Evolutionary conservation across 495 filamentous ascomycete genomes (phyloP), one percentile per base, ranked within the genome.

Genomic region (Letharia lupina): DNA sequence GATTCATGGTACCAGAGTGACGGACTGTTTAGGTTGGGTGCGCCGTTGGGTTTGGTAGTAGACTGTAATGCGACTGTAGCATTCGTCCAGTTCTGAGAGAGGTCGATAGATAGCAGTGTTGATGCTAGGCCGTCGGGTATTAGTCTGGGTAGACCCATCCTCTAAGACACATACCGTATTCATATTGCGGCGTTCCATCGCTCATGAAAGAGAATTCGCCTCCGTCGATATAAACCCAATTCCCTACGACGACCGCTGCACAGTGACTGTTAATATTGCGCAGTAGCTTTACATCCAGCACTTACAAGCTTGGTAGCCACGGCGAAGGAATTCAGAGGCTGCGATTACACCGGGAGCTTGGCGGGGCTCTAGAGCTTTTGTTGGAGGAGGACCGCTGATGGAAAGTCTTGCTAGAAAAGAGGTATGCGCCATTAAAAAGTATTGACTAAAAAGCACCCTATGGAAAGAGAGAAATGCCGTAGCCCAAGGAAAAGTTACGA

Each of bases 141-240:
- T 33, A 58, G 39, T n/a, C 44, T 16, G 2, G 18, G 11, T 40
- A 18, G 41, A n/a, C 13, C 37, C 9, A 12, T 9, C 13, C 5
- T 12, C 7, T 31, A 18, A 33, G 18, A 18, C 28, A 52, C 59
- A 39, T 41, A 70, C 64, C 18, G 23, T 63, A 68, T 47, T 64
- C 28, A 44, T 66, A 63, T 13, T 61, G 40, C 10, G 62, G 20
- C 12, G 45, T 58, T 13, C 63, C 70, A 52, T 67, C 63, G 11
- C 13, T 57, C 6, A 62, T 20, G 35, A 65, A 70, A 9, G 68
- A 66, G 35, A 68, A 60, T 15, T 70, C 61, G 0, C 70, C 70
- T 20, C 68, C 70, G 18, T 69, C 65, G 47, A 72, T 70, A 44
- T 72, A 72, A 2, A 72, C 56, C 40, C 13, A 70, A 18, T 68